A percentile compares a stretch with the other conserved stretches of the same genome.
phyloP scores from a whole-genome alignment of 2,329 filamentous ascomycete species.

The Setomelanomma holmii region DNA sequence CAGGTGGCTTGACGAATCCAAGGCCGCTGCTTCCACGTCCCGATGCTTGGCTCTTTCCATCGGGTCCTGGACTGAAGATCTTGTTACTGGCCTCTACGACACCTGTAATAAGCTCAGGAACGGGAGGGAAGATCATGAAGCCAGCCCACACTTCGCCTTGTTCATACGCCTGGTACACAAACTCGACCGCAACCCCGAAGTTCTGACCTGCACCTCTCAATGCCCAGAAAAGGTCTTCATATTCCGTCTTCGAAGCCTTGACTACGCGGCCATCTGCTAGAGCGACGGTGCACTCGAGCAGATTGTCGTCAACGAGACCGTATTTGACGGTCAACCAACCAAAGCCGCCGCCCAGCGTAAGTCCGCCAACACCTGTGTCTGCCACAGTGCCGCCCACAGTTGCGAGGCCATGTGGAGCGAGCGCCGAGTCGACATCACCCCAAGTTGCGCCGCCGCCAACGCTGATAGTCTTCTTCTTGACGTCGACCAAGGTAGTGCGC shows the following conservation, averaged over 20 bases:
- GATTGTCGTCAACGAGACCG: conserved; percentile 62
- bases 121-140: conserved; percentile 11
- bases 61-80: conserved; percentile 6
- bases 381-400: conserved; percentile 11
- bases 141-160: conserved; percentile 18
- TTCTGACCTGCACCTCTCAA: conserved; percentile 65
- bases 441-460: conserved; percentile 12
- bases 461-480: conserved; percentile 6
- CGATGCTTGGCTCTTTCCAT: conserved; percentile 6
- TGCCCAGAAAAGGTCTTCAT: conserved; percentile 62
- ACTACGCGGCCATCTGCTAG: conserved; percentile 56
- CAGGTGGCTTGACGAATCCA: conserved; percentile 10
- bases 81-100: conserved; percentile 6
- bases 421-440: conserved; percentile 12
- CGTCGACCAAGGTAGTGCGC: conserved; percentile 9
- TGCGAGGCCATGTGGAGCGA: conserved; percentile 11
- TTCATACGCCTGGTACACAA: conserved; percentile 48
- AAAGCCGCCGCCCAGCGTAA: conserved; percentile 64
- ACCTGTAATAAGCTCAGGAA: conserved; percentile 6
- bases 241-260: conserved; percentile 37
- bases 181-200: conserved; percentile 61
- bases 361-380: conserved; percentile 51
- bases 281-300: conserved; percentile 59
- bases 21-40: conserved; percentile 6
- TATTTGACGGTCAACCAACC: conserved; percentile 61